Percentiles rank a stretch among this genome's conserved stretches.
phyloP scores from a whole-genome alignment of 768 basidiomycete species.

The Sporobolomyces pararoseus region DNA sequence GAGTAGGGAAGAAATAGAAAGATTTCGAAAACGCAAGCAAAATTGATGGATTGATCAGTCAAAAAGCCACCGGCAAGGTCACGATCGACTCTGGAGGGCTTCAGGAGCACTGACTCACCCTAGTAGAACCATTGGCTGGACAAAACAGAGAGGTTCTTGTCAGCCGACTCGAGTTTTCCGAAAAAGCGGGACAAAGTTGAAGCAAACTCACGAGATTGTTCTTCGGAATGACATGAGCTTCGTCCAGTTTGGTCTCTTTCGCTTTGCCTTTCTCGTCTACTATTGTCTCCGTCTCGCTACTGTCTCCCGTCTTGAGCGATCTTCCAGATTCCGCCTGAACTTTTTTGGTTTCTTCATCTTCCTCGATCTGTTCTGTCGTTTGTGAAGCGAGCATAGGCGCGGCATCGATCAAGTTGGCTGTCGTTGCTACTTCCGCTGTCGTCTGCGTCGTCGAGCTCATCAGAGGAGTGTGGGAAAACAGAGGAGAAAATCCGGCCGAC shows the following conservation, averaged over 20 bases:
- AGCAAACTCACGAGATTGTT: conserved; percentile 24
- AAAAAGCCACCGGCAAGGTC: not conserved
- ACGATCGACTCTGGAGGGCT: too few species aligned
- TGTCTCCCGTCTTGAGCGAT: not conserved
- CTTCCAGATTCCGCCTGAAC: not conserved
- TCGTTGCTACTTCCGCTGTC: not conserved
- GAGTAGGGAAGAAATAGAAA: not conserved
- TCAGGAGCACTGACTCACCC: conserved; percentile 4
- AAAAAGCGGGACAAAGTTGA: not conserved
- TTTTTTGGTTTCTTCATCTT: not conserved
- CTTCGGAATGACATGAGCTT: conserved; percentile 29
- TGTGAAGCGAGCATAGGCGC: not conserved
- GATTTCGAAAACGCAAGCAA: not conserved
- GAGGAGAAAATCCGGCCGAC: too few species aligned
- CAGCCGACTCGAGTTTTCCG: not conserved
- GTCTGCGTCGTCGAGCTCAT: too few species aligned
- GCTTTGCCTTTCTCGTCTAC: not conserved
- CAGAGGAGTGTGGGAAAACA: too few species aligned
- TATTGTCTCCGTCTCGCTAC: conserved; percentile 10
- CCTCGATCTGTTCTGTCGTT: not conserved
- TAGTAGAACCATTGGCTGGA: conserved; percentile 15
- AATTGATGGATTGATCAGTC: not conserved
- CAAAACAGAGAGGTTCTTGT: not conserved
- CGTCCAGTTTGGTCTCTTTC: not conserved
- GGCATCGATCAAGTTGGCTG: conserved; percentile 1